phyloP scores from a whole-genome alignment of 306 rosid species.

The Rosa rugosa region DNA sequence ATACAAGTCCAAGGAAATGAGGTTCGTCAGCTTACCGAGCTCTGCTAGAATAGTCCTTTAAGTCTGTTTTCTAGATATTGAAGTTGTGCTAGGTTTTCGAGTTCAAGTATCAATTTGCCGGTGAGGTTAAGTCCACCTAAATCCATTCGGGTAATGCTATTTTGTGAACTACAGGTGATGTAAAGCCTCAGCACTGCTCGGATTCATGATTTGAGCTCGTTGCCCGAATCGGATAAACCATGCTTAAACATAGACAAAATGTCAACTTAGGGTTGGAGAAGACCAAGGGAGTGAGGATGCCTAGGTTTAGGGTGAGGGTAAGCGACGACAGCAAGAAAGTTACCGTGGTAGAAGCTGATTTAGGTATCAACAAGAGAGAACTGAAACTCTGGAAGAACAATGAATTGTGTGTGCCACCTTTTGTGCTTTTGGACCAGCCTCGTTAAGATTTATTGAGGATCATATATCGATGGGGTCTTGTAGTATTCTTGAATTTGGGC shows the following conservation, averaged over 20 bases:
- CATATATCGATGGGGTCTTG: too few species aligned
- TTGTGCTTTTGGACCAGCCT: too few species aligned
- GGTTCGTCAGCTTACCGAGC: constrained; percentile 1
- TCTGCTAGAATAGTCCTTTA: not conserved
- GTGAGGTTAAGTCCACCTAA: not conserved
- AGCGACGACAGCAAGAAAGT: not conserved
- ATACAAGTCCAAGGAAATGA: not conserved
- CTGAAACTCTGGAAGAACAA: not conserved
- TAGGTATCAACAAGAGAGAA: not conserved
- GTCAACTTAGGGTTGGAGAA: not conserved
- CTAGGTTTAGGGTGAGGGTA: not conserved
- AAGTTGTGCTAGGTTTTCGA: too few species aligned
- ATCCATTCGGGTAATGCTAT: not conserved
- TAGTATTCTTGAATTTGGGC: too few species aligned
- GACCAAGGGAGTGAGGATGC: not conserved
- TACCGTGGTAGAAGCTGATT: not conserved
- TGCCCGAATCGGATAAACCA: not conserved
- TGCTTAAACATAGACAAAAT: not conserved
- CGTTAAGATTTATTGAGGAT: too few species aligned
- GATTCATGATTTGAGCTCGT: not conserved
- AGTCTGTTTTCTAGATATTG: not conserved
- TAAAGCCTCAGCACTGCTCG: too few species aligned
- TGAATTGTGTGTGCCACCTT: not conserved
- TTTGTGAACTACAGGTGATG: not conserved
- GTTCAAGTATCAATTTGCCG: not conserved